Conservation (phyloP, 768 basidiomycete genomes). For the Collybia sp. region DNA sequence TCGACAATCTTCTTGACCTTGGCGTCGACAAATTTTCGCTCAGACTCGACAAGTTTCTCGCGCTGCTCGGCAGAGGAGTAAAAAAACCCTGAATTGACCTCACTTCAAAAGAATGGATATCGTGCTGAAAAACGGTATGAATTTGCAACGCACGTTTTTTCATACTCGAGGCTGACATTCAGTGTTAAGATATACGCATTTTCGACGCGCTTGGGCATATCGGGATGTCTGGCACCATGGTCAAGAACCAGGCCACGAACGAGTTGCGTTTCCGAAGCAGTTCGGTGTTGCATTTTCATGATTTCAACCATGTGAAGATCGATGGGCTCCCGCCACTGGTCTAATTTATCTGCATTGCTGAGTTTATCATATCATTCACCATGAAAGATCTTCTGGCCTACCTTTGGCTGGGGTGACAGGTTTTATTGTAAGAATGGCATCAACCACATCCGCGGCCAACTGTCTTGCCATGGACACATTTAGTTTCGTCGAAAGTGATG, state of each 20-base stretch:
- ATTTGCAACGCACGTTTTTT: conserved; percentile 82
- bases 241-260: conserved; percentile 94
- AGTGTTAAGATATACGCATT: conserved; percentile 93
- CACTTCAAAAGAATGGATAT: conserved; percentile 43
- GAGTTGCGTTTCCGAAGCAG: conserved; percentile 94
- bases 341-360: conserved; percentile 42
- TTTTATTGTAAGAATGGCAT: conserved; percentile 88
- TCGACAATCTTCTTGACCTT: conserved; percentile 96
- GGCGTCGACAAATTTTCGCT: conserved; percentile 88
- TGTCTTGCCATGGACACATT: conserved; percentile 77
- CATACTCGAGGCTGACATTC: conserved; percentile 97
- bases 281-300: conserved; percentile 99
- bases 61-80: conserved; percentile 98
- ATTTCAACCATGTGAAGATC: conserved; percentile 99
- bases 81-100: conserved; percentile 99
- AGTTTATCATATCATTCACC: too few relatives aligned
- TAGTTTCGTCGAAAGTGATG: conserved; percentile 94
- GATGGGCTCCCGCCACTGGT: conserved; percentile 83
- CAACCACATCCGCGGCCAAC: conserved; percentile 89
- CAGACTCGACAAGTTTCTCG: conserved; percentile 97
- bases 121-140: conserved; percentile 5
- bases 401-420: conserved; percentile 62
- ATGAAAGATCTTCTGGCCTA: conserved; percentile 14
- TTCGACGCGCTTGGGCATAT: conserved; percentile 98
- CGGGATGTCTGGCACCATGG: conserved; percentile 95